Conservation (phyloP, 2,329 filamentous ascomycete species). For the Aspergillaceae sp. region DNA sequence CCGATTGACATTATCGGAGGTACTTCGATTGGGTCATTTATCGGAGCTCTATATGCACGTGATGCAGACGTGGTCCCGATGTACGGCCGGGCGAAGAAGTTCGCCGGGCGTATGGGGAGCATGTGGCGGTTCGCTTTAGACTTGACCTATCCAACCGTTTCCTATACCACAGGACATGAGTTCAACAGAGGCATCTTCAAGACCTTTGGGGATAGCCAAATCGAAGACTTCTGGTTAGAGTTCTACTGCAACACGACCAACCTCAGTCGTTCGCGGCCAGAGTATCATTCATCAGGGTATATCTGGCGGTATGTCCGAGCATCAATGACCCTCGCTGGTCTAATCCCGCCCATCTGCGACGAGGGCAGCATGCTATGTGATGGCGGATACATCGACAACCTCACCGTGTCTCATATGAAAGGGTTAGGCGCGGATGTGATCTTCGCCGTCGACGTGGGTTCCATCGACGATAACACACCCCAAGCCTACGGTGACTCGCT, state of each 20-base stretch:
- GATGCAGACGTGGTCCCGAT: slow-evolving; percentile 96
- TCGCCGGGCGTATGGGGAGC: slow-evolving; percentile 95
- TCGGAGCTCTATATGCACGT: slow-evolving; percentile 87
- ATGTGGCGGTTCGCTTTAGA: slow-evolving; percentile 98
- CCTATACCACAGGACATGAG: slow-evolving; percentile 96
- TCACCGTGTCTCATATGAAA: slow-evolving; percentile 97
- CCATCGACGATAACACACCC: slow-evolving; percentile 82
- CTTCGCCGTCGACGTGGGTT: slow-evolving; percentile 90
- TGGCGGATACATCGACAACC: slow-evolving; percentile 92
- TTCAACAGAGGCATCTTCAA: slow-evolving; percentile 99
- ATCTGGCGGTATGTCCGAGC: slow-evolving; percentile 95
- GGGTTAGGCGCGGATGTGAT: slow-evolving; percentile 85
- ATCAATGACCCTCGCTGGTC: slow-evolving; percentile 89
- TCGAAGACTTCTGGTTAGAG: slow-evolving; percentile 98
- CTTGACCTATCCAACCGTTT: slow-evolving; percentile 89
- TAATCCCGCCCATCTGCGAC: slow-evolving; percentile 89
- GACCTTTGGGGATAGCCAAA: slow-evolving; percentile 90
- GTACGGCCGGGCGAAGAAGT: slow-evolving; percentile 94
- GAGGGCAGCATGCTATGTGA: slow-evolving; percentile 95
- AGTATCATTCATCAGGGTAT: slow-evolving; percentile 93
- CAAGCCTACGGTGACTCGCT: slow-evolving; percentile 90
- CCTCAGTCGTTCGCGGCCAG: slow-evolving; percentile 83
- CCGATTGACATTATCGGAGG: slow-evolving; percentile 93
- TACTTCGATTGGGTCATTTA: slow-evolving; percentile 92
- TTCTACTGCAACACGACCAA: slow-evolving; percentile 99